phyloP scores from a whole-genome alignment of 2,329 filamentous ascomycete genomes.

The Myotisia sp. region DNA sequence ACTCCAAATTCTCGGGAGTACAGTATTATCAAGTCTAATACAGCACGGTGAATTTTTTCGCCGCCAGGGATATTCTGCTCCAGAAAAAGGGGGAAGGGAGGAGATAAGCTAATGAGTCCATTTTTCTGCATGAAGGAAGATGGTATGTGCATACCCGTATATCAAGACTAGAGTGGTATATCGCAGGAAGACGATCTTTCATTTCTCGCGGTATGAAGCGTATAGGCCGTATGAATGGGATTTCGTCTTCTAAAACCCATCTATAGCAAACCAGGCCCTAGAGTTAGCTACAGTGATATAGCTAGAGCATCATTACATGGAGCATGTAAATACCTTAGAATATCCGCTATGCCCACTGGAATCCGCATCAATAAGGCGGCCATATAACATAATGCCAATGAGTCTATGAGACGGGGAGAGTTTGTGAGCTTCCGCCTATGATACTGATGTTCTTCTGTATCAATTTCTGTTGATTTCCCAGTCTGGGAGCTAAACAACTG shows the following conservation, averaged over 20 bases:
- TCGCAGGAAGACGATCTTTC: constrained; percentile 30
- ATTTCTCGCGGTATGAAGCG: constrained; percentile 31
- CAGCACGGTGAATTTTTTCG: constrained; percentile 49
- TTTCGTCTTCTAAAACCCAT: constrained; percentile 53
- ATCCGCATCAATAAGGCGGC: constrained; percentile 60
- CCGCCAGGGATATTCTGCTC: constrained; percentile 30
- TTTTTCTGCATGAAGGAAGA: constrained; percentile 17
- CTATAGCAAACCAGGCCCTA: constrained; percentile 15
- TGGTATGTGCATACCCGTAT: constrained; percentile 20
- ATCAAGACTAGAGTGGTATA: constrained; percentile 29
- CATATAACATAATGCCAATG: constrained; percentile 65
- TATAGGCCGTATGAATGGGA: constrained; percentile 56
- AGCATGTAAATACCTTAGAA: constrained; percentile 35
- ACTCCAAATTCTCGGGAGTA: constrained; percentile 57
- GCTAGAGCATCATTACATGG: background rate
- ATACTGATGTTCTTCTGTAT: constrained; percentile 22
- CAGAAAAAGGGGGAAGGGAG: no score
- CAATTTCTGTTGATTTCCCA: constrained; percentile 33
- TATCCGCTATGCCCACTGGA: constrained; percentile 59
- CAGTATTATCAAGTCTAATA: constrained; percentile 48
- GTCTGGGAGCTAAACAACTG: constrained; percentile 48
- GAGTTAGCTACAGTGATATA: constrained; percentile 1
- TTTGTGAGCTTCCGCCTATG: constrained; percentile 21
- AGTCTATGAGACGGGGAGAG: constrained; percentile 57
- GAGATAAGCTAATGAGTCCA: background rate